Evolutionary conservation across 2,329 filamentous ascomycete genomes (phyloP).

Genomic region (Graphiopsis chlorocephala): DNA sequence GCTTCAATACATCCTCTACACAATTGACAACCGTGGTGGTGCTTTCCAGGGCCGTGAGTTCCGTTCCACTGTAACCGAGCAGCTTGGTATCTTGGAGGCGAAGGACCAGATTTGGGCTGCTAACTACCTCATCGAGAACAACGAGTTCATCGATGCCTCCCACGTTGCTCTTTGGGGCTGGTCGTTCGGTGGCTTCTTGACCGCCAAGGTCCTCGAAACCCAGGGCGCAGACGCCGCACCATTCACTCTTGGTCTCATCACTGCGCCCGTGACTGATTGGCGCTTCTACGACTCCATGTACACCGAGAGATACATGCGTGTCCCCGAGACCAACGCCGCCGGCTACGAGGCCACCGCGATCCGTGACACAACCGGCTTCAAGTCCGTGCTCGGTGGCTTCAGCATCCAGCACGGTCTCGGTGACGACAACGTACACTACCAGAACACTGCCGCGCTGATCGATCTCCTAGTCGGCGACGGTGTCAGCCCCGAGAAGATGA

Average conservation of each 20-base stretch:
- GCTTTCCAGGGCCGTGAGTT: slow-evolving; percentile 63
- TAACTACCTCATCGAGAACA: slow-evolving; percentile 49
- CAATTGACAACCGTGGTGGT: slow-evolving; percentile 67
- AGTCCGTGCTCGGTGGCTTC: slow-evolving; percentile 59
- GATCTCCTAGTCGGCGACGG: slow-evolving; percentile 60
- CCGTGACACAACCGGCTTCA: slow-evolving; percentile 58
- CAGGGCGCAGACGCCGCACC: slow-evolving; percentile 50
- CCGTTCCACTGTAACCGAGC: slow-evolving; percentile 56
- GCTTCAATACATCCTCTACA: slow-evolving; percentile 65
- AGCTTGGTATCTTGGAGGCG: slow-evolving; percentile 62
- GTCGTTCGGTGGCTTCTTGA: slow-evolving; percentile 67
- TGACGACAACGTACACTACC: slow-evolving; percentile 71
- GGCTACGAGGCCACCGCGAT: slow-evolving; percentile 64
- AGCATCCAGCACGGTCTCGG: slow-evolving; percentile 64
- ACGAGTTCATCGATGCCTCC: slow-evolving; percentile 55
- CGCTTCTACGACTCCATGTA: slow-evolving; percentile 70
- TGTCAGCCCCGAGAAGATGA: slow-evolving; percentile 60
- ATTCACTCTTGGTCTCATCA: slow-evolving; percentile 63
- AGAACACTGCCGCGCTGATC: slow-evolving; percentile 61
- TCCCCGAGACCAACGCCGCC: slow-evolving; percentile 51
- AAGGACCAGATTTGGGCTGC: slow-evolving; percentile 68
- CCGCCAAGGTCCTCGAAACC: slow-evolving; percentile 62
- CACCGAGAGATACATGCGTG: slow-evolving; percentile 72
- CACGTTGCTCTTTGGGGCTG: slow-evolving; percentile 68
- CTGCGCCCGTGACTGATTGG: slow-evolving; percentile 67